Evolutionary conservation across 2,329 filamentous ascomycete genomes (phyloP).

Genomic region (Xylaria sp.): DNA sequence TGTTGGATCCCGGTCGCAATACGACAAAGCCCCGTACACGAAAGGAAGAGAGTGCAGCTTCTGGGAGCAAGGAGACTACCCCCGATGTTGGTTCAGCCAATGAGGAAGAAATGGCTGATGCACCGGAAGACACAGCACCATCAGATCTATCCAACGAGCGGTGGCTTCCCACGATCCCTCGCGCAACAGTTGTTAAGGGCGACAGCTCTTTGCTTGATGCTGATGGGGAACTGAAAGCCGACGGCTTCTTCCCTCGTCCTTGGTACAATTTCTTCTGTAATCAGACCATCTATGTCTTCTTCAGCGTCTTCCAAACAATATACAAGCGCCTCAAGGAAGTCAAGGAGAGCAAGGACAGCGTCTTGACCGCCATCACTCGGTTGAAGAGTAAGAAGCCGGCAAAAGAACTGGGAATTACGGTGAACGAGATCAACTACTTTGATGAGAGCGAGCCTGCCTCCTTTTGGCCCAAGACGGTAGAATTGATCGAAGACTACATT

Average conservation of each 20-base stretch:
- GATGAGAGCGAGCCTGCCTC: slow-evolving; percentile 70
- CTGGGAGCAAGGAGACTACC: slow-evolving; percentile 87
- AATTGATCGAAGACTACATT: slow-evolving; percentile 88
- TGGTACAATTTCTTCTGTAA: slow-evolving; percentile 94
- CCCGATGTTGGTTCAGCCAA: slow-evolving; percentile 82
- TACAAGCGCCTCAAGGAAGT: slow-evolving; percentile 86
- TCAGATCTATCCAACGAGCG: slow-evolving; percentile 73
- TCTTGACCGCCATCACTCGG: slow-evolving; percentile 77
- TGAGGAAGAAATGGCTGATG: slow-evolving; percentile 79
- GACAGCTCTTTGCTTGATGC: slow-evolving; percentile 67
- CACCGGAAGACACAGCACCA: slow-evolving; percentile 65
- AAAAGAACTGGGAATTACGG: slow-evolving; percentile 82
- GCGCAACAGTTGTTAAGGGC: slow-evolving; percentile 64
- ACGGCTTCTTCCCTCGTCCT: slow-evolving; percentile 82
- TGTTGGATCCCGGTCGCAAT: slow-evolving; percentile 81
- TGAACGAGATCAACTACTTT: slow-evolving; percentile 84
- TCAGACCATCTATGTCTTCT: slow-evolving; percentile 91
- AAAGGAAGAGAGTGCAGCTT: slow-evolving; percentile 82
- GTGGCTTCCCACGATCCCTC: slow-evolving; percentile 72
- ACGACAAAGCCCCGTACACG: slow-evolving; percentile 76
- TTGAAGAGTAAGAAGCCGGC: slow-evolving; percentile 83
- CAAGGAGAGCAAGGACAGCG: slow-evolving; percentile 80
- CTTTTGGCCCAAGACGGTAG: slow-evolving; percentile 87
- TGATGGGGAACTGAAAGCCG: slow-evolving; percentile 74
- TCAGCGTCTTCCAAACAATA: slow-evolving; percentile 91